Percentiles rank a stretch among this genome's conserved stretches.
Conservation (phyloP, 2,329 filamentous ascomycete genomes). For the Endothia cerciana region DNA sequence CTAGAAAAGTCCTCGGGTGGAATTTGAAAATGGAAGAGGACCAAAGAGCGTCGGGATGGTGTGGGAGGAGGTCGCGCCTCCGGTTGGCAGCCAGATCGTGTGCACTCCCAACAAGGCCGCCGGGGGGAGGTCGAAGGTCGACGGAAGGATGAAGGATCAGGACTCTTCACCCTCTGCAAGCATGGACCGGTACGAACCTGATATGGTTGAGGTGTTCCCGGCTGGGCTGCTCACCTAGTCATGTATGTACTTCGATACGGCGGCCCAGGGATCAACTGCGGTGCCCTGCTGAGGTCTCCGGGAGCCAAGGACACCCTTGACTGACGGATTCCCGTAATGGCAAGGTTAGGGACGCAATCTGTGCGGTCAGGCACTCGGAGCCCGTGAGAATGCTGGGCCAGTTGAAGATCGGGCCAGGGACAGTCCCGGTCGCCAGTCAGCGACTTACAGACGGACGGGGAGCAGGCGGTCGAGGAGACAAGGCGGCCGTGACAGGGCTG, state of each 20-base stretch:
- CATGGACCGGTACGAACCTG: not conserved
- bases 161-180: not conserved
- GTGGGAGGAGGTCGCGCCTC: constrained; percentile 1
- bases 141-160: not conserved
- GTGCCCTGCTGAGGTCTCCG: constrained; percentile 1
- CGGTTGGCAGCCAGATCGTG: not conserved
- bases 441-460: not conserved
- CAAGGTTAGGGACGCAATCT: not conserved
- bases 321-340: constrained; percentile 2
- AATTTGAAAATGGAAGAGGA: not conserved
- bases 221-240: constrained; percentile 2
- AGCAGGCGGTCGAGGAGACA: not conserved
- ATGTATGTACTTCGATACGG: constrained; percentile 7
- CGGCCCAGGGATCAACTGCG: constrained; percentile 7
- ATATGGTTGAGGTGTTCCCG: not conserved
- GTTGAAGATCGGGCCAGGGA: too few species aligned
- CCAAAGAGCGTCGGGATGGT: not conserved
- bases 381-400: not conserved
- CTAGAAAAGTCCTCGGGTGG: constrained; percentile 3
- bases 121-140: not conserved
- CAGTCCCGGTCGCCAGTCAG: too few species aligned
- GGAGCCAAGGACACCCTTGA: constrained; percentile 3
- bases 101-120: not conserved
- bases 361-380: constrained; percentile 3
- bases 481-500: not conserved